These are phyloP conservation scores for Yarrowia hollandica DNA, from an alignment of 805 yeast species.

Conservation along the genomic window DNA sequence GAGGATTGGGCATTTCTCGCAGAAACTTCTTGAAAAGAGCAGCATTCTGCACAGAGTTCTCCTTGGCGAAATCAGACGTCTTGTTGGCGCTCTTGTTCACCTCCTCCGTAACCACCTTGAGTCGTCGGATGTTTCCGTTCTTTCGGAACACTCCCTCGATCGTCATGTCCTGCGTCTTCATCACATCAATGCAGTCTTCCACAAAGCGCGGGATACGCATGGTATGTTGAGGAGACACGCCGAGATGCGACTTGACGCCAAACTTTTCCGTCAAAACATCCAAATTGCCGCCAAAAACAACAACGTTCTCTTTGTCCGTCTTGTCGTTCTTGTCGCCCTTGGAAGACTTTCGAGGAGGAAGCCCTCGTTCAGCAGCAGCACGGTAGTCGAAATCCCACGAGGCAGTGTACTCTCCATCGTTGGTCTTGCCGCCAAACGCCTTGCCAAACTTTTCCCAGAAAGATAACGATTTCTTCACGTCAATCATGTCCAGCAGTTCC, in stretches of 20 bases:
- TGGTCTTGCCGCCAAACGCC: constrained; percentile 40
- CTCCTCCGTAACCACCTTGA: constrained; percentile 68
- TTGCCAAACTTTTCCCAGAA: constrained; percentile 51
- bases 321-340: constrained; percentile 33
- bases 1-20: constrained; percentile 89
- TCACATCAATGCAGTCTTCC: constrained; percentile 80
- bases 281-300: constrained; percentile 77
- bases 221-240: constrained; percentile 74
- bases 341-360: constrained; percentile 2
- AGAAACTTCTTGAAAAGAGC: constrained; percentile 88
- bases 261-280: constrained; percentile 62
- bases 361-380: constrained; percentile 1
- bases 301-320: constrained; percentile 35
- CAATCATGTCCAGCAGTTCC: constrained; percentile 45
- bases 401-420: constrained; percentile 28
- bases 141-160: constrained; percentile 94
- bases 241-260: constrained; percentile 83
- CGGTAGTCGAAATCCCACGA: constrained; percentile 28
- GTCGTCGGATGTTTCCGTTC: constrained; percentile 87
- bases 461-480: constrained; percentile 42
- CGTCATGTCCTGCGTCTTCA: constrained; percentile 89
- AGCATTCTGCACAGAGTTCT: constrained; percentile 87
- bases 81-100: constrained; percentile 73
- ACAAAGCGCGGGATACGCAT: constrained; percentile 80
- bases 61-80: constrained; percentile 68